Evolutionary conservation across 805 yeast species (phyloP).

Genomic region (Candida nanaspora): DNA sequence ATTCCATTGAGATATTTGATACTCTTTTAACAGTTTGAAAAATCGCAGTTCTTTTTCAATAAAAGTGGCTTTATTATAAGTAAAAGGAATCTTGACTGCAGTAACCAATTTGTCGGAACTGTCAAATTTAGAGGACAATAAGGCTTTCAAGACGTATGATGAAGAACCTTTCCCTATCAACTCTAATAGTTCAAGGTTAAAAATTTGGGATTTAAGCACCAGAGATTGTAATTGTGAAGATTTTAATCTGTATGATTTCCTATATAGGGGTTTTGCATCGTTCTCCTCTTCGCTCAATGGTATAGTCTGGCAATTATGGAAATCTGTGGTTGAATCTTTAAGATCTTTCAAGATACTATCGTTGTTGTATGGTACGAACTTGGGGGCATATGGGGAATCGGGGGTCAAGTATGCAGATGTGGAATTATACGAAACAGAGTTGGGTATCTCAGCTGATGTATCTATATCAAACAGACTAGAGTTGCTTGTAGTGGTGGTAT

Average conservation of each 20-base stretch:
- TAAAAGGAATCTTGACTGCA: slow-evolving; percentile 24
- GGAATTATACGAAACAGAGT: too few species aligned
- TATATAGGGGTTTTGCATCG: too few species aligned
- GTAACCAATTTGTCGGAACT: slow-evolving; percentile 5
- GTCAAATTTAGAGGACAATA: slow-evolving; percentile 7
- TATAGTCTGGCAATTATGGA: too few species aligned
- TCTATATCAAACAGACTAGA: not conserved
- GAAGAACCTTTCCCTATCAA: slow-evolving; percentile 23
- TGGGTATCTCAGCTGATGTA: not conserved
- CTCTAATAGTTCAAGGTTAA: slow-evolving; percentile 11
- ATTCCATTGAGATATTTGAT: not conserved
- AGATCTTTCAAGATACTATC: not conserved
- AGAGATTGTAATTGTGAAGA: not conserved
- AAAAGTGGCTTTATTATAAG: slow-evolving; percentile 15
- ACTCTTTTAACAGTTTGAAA: slow-evolving; percentile 10
- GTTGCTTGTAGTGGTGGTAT: not conserved
- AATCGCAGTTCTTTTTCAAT: slow-evolving; percentile 21
- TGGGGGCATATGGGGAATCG: not conserved
- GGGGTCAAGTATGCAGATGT: not conserved
- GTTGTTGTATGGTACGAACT: not conserved
- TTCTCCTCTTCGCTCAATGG: too few species aligned
- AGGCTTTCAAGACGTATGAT: slow-evolving; percentile 20
- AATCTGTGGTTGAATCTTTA: too few species aligned
- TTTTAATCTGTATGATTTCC: not conserved
- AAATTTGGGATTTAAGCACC: slow-evolving; percentile 1